Evolutionary conservation across 163 green algal genomes (phyloP).

Genomic region (Scenedesmus sp.): DNA sequence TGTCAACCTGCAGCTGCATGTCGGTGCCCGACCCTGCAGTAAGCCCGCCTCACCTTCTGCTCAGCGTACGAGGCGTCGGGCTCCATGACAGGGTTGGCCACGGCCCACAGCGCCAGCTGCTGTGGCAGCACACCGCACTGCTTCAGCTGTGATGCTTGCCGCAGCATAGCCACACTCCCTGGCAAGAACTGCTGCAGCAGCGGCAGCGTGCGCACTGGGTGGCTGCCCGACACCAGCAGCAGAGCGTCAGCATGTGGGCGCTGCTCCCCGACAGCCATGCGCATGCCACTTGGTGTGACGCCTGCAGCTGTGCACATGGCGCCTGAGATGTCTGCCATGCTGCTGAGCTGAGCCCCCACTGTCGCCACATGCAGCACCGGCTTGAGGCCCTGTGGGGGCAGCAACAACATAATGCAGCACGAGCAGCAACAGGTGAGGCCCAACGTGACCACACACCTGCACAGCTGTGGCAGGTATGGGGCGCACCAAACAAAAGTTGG

Average conservation of each 20-base stretch:
- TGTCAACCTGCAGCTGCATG: background rate
- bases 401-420: background rate
- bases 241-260: constrained; percentile 68
- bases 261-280: background rate
- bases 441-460: background rate
- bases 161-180: constrained; percentile 71
- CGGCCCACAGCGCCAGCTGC: constrained; percentile 80
- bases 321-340: constrained; percentile 29
- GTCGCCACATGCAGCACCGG: constrained; percentile 61
- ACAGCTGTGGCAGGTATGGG: background rate
- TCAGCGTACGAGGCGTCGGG: constrained; percentile 63
- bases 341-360: constrained; percentile 71
- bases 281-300: constrained; percentile 3
- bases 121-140: constrained; percentile 66
- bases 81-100: constrained; percentile 85
- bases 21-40: too few relatives aligned
- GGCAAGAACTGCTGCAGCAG: constrained; percentile 61
- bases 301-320: constrained; percentile 27
- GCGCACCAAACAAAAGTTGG: background rate
- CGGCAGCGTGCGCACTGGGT: constrained; percentile 72
- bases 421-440: background rate
- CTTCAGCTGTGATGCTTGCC: constrained; percentile 63
- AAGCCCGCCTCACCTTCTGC: constrained; percentile 69
- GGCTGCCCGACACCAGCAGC: constrained; percentile 83
- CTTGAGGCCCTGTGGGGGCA: background rate